Base-by-base conservation (phyloP, 2,329 filamentous ascomycete genomes). In the Aspergillus brasiliensis region DNA sequence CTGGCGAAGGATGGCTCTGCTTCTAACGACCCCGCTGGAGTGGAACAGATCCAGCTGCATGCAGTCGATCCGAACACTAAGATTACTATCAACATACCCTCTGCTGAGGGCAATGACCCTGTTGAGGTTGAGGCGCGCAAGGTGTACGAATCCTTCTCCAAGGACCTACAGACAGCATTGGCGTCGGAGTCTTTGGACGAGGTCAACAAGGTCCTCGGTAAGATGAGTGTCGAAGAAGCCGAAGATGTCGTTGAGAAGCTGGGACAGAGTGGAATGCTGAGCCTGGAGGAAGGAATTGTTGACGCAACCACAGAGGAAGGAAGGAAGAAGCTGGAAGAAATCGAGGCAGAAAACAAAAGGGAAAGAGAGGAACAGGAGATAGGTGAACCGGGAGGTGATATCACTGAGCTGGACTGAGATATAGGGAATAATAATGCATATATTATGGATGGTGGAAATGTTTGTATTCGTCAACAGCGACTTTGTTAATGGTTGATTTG, bases 31-130 rank as follows among this genome's bases (percentile, higher is more conserved):
- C 78, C 78, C 2, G 86, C 83, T 23, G 91, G 89, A 19, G 90
- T 96, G 8, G 95, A 99, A 80, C 94, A 97, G 77, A 99, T 99
- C 67, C 96, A 99, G 78, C 84, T 99, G 49, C 95, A 99, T 74
- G 94, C 95, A 13, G 93, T 99, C 10, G 92, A 97, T 75, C 94
- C 94, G 0, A 90, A 90, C 51, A 97, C 94, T 3, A 89, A 91
- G 62, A 97, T 99, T 75, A 91, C 91, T 73, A 97, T 98, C 76
- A 86, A 80, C 57, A 89, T 96, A 40, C 94, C 95, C 11, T 82
- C 89, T 0, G 82, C 83, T 40, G 82, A 86, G 23, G 90, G 88
- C 68, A 83, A 87, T 23, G 87, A 93, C 55, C 84, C 86, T 1
- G 79, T 79, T 7, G 81, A 83, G 38, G 82, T 88, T 63, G 81